Conservation (phyloP, 1,284 basidiomycete species). For the Butyriboletus appendiculatus region DNA sequence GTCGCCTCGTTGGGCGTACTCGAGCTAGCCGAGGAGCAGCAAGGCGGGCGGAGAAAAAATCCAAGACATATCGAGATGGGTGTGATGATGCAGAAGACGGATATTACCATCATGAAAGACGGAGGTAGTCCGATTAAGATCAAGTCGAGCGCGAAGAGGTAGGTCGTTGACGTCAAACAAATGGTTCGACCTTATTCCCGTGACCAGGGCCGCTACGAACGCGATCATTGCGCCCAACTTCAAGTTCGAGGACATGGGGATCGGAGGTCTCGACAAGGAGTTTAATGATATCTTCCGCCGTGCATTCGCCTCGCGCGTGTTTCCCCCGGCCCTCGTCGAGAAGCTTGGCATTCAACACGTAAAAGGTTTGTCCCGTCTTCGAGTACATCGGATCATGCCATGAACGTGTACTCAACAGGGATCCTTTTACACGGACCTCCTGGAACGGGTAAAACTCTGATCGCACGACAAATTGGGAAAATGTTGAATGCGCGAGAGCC, state of each 20-base stretch:
- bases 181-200: background rate
- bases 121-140: constrained; percentile 83
- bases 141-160: constrained; percentile 92
- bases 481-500: constrained; percentile 99
- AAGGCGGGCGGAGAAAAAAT: constrained; percentile 36
- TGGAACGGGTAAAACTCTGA: constrained; percentile 97
- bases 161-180: constrained; percentile 21
- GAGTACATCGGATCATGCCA: background rate
- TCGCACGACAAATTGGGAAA: constrained; percentile 98
- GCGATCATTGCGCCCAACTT: constrained; percentile 98
- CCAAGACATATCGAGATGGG: constrained; percentile 52
- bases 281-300: constrained; percentile 98
- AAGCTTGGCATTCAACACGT: constrained; percentile 99
- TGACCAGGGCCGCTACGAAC: constrained; percentile 79
- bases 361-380: constrained; percentile 62
- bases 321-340: constrained; percentile 95
- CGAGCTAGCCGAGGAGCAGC: constrained; percentile 66
- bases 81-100: constrained; percentile 88
- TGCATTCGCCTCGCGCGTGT: constrained; percentile 97
- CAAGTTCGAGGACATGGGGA: constrained; percentile 99
- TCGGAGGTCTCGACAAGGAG: constrained; percentile 95
- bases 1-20: constrained; percentile 70
- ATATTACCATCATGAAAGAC: constrained; percentile 88
- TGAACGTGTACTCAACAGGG: constrained; percentile 45
- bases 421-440: constrained; percentile 96